Evolutionary conservation across 2,329 filamentous ascomycete genomes (phyloP), one percentile per base, ranked within the genome.

Genomic region (Botrytis paeoniae): DNA sequence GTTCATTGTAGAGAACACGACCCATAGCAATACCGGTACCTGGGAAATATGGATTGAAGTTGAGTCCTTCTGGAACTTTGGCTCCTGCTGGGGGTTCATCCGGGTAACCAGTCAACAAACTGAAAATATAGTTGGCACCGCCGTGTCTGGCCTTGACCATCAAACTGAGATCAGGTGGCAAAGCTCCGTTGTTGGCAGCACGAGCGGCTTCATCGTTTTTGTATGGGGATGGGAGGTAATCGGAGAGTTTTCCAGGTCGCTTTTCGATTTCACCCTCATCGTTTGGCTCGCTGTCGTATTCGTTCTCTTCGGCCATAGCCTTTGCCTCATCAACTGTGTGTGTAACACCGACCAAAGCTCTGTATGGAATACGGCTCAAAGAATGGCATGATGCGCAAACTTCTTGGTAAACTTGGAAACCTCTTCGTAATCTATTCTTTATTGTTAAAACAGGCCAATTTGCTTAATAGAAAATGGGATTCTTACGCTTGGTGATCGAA

Each of bases 21-120:
- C 92, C 95, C 96, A 99, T 99, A 81, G 93, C 96, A 83, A 99
- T 99, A 83, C 95, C 95, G 79, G 96, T 98, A 82, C 96, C 96
- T 73, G 96, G 96, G 91, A 99, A 99, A 89, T 98, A 99, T 75
- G 96, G 96, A 90, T 99, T 99, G 91, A 99, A 99, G 91, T 98
- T 98, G 85, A 99, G 91, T 81, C 96, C 96, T 75, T 91, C 90
- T 80, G 91, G 91, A 74, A 99, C 92, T 80, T 89, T 86, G 76
- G 93, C 94, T 82, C 96, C 96, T 69, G 96, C 93, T 71, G 96
- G 96, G 74, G 94, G 89, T 86, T 99, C 96, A 79, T 99, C 96
- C 75, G 96, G 96, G 85, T 99, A 99, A 79, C 96, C 96, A 73
- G 96, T 99, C 82, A 99, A 86, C 83, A 99, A 88, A 83, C 87